Conservation (phyloP, 176 grass and related monocot genomes). For the Panicum miliaceum region DNA sequence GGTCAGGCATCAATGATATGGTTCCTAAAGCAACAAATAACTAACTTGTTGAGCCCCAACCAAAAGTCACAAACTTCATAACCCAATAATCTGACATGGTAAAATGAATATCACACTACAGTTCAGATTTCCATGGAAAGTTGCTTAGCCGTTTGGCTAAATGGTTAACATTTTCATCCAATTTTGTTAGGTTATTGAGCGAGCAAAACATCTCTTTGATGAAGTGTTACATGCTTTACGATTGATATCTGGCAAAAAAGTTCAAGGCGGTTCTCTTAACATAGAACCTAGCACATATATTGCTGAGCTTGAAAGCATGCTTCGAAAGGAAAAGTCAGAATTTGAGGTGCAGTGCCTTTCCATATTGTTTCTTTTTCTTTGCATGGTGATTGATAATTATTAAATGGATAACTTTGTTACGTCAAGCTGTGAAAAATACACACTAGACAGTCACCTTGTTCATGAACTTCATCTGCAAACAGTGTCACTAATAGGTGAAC, state of each 20-base stretch:
- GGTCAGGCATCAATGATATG: conserved; percentile 9
- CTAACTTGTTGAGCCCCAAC: too few species aligned
- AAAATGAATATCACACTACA: background rate
- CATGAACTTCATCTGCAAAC: background rate
- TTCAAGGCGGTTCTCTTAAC: conserved; percentile 29
- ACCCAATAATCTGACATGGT: too few species aligned
- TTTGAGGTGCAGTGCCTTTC: conserved; percentile 63
- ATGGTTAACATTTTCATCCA: conserved; percentile 35
- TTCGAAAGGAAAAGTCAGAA: conserved; percentile 76
- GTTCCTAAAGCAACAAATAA: background rate
- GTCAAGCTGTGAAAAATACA: conserved; percentile 32
- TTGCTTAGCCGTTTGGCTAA: conserved; percentile 25
- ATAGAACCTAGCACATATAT: conserved; percentile 57
- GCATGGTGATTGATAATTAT: conserved; percentile 11
- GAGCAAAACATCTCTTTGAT: conserved; percentile 66
- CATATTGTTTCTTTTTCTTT: conserved; percentile 28
- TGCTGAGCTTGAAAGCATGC: conserved; percentile 72
- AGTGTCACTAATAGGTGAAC: background rate
- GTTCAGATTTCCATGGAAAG: conserved; percentile 28
- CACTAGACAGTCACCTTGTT: background rate
- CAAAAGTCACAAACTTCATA: too few species aligned
- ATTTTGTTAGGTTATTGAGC: conserved; percentile 68
- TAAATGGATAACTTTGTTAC: conserved; percentile 24
- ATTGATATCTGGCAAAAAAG: conserved; percentile 59
- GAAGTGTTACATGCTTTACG: conserved; percentile 63